A percentile compares a stretch with the other conserved stretches of the same genome.
Evolutionary conservation across 371 early-diverging fungal species (phyloP).

Genomic region (Mortierella sp.): DNA sequence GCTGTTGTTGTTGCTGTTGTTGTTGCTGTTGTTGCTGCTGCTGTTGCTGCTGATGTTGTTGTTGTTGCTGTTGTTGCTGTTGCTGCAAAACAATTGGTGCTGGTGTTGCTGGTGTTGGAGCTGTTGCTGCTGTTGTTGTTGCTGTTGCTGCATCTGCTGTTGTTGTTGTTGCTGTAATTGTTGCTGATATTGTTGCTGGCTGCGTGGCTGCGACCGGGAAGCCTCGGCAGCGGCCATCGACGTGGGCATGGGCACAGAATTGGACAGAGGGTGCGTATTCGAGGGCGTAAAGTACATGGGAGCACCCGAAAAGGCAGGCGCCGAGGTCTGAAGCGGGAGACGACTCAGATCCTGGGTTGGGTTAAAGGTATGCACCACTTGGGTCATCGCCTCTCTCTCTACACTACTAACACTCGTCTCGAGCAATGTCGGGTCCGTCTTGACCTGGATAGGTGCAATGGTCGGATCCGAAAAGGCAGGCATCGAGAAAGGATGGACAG

Average conservation of each 20-base stretch:
- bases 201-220: constrained; percentile 18
- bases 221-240: neutral
- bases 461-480: constrained; percentile 16
- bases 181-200: constrained; percentile 20
- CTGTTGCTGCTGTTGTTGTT: constrained; percentile 23
- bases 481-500: constrained; percentile 42
- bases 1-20: constrained; percentile 31
- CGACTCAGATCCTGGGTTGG: constrained; percentile 14
- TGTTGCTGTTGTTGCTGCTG: constrained; percentile 26
- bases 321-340: constrained; percentile 12
- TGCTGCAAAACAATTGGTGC: no score
- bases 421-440: constrained; percentile 20
- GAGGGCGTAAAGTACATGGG: constrained; percentile 9
- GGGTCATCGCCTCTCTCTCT: neutral
- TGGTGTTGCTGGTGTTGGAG: constrained; percentile 33
- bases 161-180: constrained; percentile 36
- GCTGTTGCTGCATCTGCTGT: constrained; percentile 15
- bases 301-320: constrained; percentile 14
- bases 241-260: constrained; percentile 11
- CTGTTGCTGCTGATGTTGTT: no score
- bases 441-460: constrained; percentile 5
- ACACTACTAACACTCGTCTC: constrained; percentile 23
- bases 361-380: constrained; percentile 20
- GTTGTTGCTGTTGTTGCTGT: constrained; percentile 27
- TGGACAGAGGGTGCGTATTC: neutral